Evolutionary conservation across 345 rosid genomes (phyloP), one percentile per base, ranked within the genome.

Genomic region (Gynandropsis gynandra): DNA sequence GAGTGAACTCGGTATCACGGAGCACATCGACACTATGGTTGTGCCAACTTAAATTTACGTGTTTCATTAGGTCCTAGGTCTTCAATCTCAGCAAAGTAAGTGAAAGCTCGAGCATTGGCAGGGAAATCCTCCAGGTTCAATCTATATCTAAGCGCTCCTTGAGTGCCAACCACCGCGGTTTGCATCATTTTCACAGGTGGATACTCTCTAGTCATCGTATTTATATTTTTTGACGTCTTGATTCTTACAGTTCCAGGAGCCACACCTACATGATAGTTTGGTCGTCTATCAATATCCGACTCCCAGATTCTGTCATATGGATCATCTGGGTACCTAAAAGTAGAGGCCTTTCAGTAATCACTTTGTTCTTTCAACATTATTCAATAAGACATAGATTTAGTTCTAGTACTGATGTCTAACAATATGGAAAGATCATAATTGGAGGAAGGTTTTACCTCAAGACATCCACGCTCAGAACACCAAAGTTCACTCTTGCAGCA

Each of bases 241-340:
- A n/a, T n/a, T n/a, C n/a, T n/a, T n/a, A n/a, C n/a, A n/a, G n/a
- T n/a, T n/a, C n/a, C n/a, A n/a, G n/a, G 49, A 21, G 98, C 98
- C 32, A 67, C 77, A 19, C 83, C 98, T 7, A 92, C 98, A 44
- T 82, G 90, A 63, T 50, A 88, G 66, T 92, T 92, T 47, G 70
- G 98, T 56, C 97, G 80, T 66, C 57, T 85, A 13, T 60, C 79
- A 19, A 81, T 72, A 73, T 92, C 98, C 5, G 98, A 92, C 47
- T 78, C 87, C 98, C 98, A 92, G 36, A 92, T 81, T 75, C 98
- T 82, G 72, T 92, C 98, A 52, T 87, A 92, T 2, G 97, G 95
- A n/a, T n/a, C n/a, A n/a, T n/a, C n/a, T n/a, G n/a, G n/a, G n/a
- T n/a, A n/a, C n/a, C n/a, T n/a, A n/a, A 69, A 61, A 67, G 32